Evolutionary conservation across 164 flowering plant genomes (phyloP), one percentile per base, ranked within the genome.

Genomic region (Pachysandra terminalis): DNA sequence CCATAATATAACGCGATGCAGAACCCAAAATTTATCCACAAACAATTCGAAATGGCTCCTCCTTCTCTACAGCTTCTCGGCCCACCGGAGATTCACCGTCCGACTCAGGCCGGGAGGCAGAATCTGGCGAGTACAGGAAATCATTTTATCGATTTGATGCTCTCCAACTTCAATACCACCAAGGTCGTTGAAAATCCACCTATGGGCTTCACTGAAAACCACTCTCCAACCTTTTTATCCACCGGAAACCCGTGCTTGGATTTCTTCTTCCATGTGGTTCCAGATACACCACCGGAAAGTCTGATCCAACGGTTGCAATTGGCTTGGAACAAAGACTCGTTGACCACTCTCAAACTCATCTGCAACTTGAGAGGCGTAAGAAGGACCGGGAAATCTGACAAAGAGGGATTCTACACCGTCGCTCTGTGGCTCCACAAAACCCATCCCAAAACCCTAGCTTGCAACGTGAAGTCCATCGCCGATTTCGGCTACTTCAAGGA

Each of bases 191-290:
- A 14, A 13, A 57, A 26, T 32, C 73, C 71, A 10, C 69, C 63
- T 5, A 72, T 71, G 75, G 84, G 83, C 21, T 41, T 70, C 23
- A 85, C 89, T 2, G 84, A 81, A 58, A 86, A 84, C 66, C 0
- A 0, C 26, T 80, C 86, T 1, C 65, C 83, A 2, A 84, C 87
- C 8, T 86, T 69, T 61, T 56, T 79, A 16, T 55, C 84, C 64
- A 61, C 88, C 61, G 83, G 85, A 10, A 76, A 88, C 65, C 86
- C 86, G 0, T 83, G 85, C 64, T 75, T 85, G 25, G 86, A 87
- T 60, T 86, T 87, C 86, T 87, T 87, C 78, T 87, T 84, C 80
- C 90, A 83, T 56, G 74, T 80, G 19, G 84, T 83, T 12, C 91
- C 85, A 10, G 73, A 74, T 41, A 85, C 83, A 12, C 80, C 80